Percentiles rank a stretch among this genome's conserved stretches.
Conservation (phyloP, 2,329 filamentous ascomycete species). For the Talaromyces sp. region DNA sequence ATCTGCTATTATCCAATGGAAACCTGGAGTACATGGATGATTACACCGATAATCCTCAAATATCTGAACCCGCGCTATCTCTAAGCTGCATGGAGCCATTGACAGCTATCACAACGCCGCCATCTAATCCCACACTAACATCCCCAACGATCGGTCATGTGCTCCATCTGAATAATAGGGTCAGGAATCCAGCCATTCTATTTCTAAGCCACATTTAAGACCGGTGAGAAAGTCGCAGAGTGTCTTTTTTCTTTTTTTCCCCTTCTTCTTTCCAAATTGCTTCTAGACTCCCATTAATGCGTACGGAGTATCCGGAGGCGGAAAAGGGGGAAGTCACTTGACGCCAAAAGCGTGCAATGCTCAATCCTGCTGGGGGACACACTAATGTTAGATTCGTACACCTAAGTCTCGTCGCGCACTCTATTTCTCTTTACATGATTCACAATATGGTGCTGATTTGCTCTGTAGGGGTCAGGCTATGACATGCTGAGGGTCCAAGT, state of each 20-base stretch:
- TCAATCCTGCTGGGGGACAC: background rate
- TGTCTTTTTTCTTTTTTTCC: background rate
- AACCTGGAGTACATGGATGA: background rate
- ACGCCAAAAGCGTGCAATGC: background rate
- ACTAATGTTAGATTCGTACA: background rate
- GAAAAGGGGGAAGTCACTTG: background rate
- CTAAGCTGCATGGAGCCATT: slow-evolving; percentile 12
- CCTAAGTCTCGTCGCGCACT: background rate
- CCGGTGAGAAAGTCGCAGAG: background rate
- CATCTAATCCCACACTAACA: slow-evolving; percentile 16
- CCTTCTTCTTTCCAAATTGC: background rate
- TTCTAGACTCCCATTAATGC: background rate
- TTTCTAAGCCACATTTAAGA: background rate
- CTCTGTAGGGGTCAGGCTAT: background rate
- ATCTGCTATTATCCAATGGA: background rate
- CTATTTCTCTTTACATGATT: background rate
- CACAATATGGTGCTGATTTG: background rate
- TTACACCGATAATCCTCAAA: slow-evolving; percentile 6
- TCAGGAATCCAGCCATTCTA: background rate
- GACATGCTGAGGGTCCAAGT: slow-evolving; percentile 7
- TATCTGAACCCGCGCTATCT: background rate
- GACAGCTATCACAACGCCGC: slow-evolving; percentile 8
- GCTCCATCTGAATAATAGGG: slow-evolving; percentile 1
- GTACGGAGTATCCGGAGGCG: background rate
- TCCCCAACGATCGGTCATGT: slow-evolving; percentile 5